These are phyloP conservation scores for Phlegmacium glaucopus DNA, from an alignment of 768 basidiomycete species.

Conservation along the genomic window DNA sequence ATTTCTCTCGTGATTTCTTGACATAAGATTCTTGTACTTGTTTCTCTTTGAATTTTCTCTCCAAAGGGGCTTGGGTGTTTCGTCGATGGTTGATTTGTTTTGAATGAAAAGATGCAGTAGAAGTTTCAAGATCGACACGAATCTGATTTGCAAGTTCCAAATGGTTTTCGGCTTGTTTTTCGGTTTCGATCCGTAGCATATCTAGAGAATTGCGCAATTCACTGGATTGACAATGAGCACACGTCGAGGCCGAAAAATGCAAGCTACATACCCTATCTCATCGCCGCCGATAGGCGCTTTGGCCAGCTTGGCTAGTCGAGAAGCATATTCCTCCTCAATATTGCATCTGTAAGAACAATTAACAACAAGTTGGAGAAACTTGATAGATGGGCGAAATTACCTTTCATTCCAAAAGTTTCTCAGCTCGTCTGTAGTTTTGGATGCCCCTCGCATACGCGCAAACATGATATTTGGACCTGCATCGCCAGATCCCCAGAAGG, in stretches of 20 bases:
- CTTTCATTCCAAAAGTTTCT: slow-evolving; percentile 90
- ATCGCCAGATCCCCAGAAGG: slow-evolving; percentile 90
- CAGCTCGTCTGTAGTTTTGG: slow-evolving; percentile 86
- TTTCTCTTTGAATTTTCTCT: slow-evolving; percentile 87
- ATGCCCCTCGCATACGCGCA: slow-evolving; percentile 81
- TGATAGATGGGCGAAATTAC: slow-evolving; percentile 42
- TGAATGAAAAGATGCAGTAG: slow-evolving; percentile 53
- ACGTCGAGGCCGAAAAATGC: neutral
- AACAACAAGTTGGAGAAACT: slow-evolving; percentile 2
- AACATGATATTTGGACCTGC: slow-evolving; percentile 87
- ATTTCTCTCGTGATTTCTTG: slow-evolving; percentile 83
- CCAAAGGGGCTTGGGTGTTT: slow-evolving; percentile 66
- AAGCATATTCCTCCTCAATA: slow-evolving; percentile 95
- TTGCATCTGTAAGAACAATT: slow-evolving; percentile 48
- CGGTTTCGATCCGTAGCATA: slow-evolving; percentile 78
- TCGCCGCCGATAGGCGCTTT: slow-evolving; percentile 76
- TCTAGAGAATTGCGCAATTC: slow-evolving; percentile 81
- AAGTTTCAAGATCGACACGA: slow-evolving; percentile 66
- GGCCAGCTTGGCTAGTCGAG: slow-evolving; percentile 73
- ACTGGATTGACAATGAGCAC: slow-evolving; percentile 33
- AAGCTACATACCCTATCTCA: slow-evolving; percentile 78
- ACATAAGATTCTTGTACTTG: slow-evolving; percentile 84
- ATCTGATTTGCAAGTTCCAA: slow-evolving; percentile 69
- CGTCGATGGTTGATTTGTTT: slow-evolving; percentile 72
- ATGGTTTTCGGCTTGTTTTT: slow-evolving; percentile 72